Evolutionary conservation across 2,329 filamentous ascomycete species (phyloP).

Genomic region (Aspergillus sojae): DNA sequence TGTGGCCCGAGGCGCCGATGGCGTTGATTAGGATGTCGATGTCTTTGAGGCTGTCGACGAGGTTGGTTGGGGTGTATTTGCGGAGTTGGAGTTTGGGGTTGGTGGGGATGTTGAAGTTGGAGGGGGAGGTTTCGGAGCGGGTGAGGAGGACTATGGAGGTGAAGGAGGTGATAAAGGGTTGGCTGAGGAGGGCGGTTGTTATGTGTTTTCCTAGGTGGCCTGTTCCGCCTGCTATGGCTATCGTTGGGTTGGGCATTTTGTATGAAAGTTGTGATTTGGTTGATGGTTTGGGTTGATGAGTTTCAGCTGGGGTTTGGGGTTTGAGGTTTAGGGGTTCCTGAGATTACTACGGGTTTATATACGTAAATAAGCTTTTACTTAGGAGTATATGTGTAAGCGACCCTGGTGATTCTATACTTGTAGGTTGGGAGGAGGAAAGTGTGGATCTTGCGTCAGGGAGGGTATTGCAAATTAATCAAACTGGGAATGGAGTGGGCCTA

Average conservation of each 20-base stretch:
- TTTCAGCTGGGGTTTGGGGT: too few species aligned
- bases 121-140: slow-evolving; percentile 10
- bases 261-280: not conserved
- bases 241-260: slow-evolving; percentile 4
- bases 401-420: too few species aligned
- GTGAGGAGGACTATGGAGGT: slow-evolving; percentile 29
- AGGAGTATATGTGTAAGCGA: too few species aligned
- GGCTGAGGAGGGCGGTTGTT: slow-evolving; percentile 26
- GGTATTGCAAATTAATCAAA: not conserved
- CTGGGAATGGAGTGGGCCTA: not conserved
- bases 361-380: not conserved
- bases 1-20: slow-evolving; percentile 29
- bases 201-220: slow-evolving; percentile 29
- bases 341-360: not conserved
- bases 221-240: slow-evolving; percentile 33
- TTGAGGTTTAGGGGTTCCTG: not conserved
- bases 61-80: slow-evolving; percentile 24
- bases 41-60: slow-evolving; percentile 28
- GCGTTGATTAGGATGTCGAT: slow-evolving; percentile 38
- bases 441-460: too few species aligned
- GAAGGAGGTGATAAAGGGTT: slow-evolving; percentile 22
- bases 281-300: too few species aligned
- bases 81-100: slow-evolving; percentile 19
- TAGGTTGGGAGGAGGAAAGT: too few species aligned
- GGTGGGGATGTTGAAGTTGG: not conserved